phyloP scores from a whole-genome alignment of 169 alveolate genomes.

The Plasmodium berghei region DNA sequence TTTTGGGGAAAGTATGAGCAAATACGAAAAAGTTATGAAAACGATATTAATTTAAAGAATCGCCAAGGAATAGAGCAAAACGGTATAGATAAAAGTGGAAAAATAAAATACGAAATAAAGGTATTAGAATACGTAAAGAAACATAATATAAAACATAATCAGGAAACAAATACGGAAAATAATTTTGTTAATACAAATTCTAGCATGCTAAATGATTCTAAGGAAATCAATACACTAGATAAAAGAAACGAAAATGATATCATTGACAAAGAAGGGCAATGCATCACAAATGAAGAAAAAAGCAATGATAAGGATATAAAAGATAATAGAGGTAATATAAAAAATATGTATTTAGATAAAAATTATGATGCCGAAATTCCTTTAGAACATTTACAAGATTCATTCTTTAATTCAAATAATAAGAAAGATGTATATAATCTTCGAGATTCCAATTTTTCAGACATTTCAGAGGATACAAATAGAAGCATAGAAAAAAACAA shows the following conservation, averaged over 20 bases:
- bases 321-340: neutral
- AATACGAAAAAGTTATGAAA: slow-evolving; percentile 14
- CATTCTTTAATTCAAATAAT: neutral
- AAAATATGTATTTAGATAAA: neutral
- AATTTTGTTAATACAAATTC: no score
- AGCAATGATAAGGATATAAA: neutral
- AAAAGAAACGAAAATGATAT: neutral
- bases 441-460: slow-evolving; percentile 14
- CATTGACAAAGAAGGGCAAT: neutral
- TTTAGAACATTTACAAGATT: slow-evolving; percentile 14
- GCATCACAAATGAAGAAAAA: neutral
- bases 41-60: neutral
- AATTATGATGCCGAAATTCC: neutral
- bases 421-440: slow-evolving; percentile 10
- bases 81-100: neutral
- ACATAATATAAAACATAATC: no score
- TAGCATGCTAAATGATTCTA: no score
- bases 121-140: no score
- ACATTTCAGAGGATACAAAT: slow-evolving; percentile 3
- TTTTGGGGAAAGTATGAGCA: slow-evolving; percentile 75
- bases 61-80: neutral
- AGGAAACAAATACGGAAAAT: no score
- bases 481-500: slow-evolving; percentile 1
- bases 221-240: no score
- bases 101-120: no score